Conservation (phyloP, 1,139 yeast species). For the Yamadazyma friedrichii region DNA sequence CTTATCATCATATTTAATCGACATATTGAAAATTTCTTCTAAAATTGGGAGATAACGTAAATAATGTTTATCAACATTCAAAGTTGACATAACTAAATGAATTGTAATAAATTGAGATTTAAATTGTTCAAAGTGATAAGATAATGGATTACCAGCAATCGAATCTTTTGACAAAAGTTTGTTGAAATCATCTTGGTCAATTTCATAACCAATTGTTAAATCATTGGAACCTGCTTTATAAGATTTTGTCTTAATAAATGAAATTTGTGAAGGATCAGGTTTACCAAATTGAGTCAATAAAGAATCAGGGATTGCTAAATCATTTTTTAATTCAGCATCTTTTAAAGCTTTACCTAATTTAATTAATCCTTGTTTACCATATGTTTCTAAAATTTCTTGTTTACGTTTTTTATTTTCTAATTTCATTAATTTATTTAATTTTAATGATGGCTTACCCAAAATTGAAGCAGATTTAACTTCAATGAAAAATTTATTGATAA, state of each 20-base stretch:
- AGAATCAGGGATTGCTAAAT: constrained; percentile 69
- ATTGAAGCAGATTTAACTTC: constrained; percentile 72
- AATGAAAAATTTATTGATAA: constrained; percentile 55
- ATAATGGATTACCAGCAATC: constrained; percentile 53
- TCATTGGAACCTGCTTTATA: constrained; percentile 48
- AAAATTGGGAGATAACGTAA: constrained; percentile 69
- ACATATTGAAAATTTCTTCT: constrained; percentile 65
- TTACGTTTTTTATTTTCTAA: constrained; percentile 49
- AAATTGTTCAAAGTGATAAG: constrained; percentile 76
- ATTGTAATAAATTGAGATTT: constrained; percentile 80
- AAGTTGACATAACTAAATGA: constrained; percentile 62
- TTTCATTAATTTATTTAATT: constrained; percentile 54
- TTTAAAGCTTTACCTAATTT: constrained; percentile 51
- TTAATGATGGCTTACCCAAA: constrained; percentile 71
- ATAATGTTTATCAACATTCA: constrained; percentile 53
- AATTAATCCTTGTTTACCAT: constrained; percentile 63
- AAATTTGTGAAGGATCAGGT: constrained; percentile 75
- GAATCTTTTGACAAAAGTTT: constrained; percentile 40
- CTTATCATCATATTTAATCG: constrained; percentile 58
- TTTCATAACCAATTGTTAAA: constrained; percentile 14
- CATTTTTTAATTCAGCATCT: constrained; percentile 66
- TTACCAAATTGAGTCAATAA: constrained; percentile 58
- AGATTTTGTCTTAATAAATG: constrained; percentile 69
- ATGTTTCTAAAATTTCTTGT: constrained; percentile 46
- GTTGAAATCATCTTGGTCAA: constrained; percentile 24